Base-by-base conservation (phyloP, 108 stramenopile species). In the Cyclotella cryptica region DNA sequence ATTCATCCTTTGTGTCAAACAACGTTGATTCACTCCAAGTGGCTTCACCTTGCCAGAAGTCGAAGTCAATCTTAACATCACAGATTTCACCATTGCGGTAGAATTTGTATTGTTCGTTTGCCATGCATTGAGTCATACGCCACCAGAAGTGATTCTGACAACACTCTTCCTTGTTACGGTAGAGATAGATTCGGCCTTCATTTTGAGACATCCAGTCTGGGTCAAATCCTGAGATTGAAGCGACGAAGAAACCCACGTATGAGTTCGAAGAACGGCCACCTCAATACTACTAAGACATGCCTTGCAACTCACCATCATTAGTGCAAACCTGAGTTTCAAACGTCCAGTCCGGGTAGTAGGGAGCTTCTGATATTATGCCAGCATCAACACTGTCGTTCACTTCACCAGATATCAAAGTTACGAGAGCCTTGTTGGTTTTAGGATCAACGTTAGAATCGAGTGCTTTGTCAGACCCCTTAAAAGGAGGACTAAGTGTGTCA, bases 51-150 rank as follows among this genome's bases (percentile, higher is more conserved):
- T 82, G 69, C 81, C 81, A 82, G 54, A 75, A 74, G 21, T 82
- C 81, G 14, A 82, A 82, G 27, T 66, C 29, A 28, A 82, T 72
- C 59, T 82, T 82, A 63, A 44, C 65, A 51, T 75, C 75, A 61
- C 81, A 82, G 18, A 75, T 76, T 13, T 82, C 75, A 1, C 67
- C 81, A 72, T 72, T 76, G 19, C 46, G 43, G 53, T 76, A 82
- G 65, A 82, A 82, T 27, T 82, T 82, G 58, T 67, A 82, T 54
- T 82, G 74, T 68, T 82, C 81, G 60, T 82, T 82, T 21, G 70
- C 75, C 81, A 82, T 82, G 45, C 81, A 82, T 43, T 82, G 75
- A 15, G 75, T 71, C 74, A 82, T 82, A 24, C 81, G 63, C 81
- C 81, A 82, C 81, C 75, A 82, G 44, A 81, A 81, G 40, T 81